phyloP scores from a whole-genome alignment of 148 eudicot species.

The Silene conica region DNA sequence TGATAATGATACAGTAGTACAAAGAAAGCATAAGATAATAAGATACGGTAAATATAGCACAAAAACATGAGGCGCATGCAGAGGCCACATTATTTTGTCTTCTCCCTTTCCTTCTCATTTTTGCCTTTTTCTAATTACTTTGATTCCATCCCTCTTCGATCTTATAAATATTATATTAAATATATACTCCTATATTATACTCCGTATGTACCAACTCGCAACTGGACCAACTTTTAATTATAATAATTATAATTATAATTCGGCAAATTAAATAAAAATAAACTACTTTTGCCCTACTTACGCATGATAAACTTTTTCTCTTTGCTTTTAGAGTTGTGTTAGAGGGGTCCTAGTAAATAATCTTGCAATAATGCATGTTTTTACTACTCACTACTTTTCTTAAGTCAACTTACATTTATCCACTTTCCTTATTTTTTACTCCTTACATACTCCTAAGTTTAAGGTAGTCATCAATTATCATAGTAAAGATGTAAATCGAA shows the following conservation, averaged over 20 bases:
- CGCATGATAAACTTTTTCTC: slow-evolving; percentile 30
- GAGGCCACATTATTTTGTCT: slow-evolving; percentile 31
- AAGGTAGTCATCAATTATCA: neutral
- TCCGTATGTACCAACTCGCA: neutral
- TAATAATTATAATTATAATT: neutral
- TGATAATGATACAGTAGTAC: slow-evolving; percentile 23
- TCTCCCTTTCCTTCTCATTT: neutral
- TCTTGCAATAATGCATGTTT: slow-evolving; percentile 25
- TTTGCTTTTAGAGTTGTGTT: slow-evolving; percentile 25
- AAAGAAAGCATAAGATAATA: slow-evolving; percentile 27
- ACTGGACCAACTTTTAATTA: neutral
- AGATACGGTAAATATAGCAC: slow-evolving; percentile 14
- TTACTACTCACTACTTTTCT: neutral
- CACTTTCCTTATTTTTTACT: slow-evolving; percentile 12
- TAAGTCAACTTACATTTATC: slow-evolving; percentile 26
- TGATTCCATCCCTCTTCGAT: slow-evolving; percentile 23
- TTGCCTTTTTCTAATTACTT: slow-evolving; percentile 28
- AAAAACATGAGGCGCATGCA: slow-evolving; percentile 30
- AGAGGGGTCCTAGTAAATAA: slow-evolving; percentile 29
- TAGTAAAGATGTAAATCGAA: neutral
- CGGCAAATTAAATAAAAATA: neutral
- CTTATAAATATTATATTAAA: slow-evolving; percentile 1
- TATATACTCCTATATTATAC: neutral
- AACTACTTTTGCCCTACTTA: slow-evolving; percentile 26
- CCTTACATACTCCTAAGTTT: neutral